A percentile compares a stretch with the other conserved stretches of the same genome.
Conservation (phyloP, 73 alveolate genomes). For the Paramecium primaurelia region DNA sequence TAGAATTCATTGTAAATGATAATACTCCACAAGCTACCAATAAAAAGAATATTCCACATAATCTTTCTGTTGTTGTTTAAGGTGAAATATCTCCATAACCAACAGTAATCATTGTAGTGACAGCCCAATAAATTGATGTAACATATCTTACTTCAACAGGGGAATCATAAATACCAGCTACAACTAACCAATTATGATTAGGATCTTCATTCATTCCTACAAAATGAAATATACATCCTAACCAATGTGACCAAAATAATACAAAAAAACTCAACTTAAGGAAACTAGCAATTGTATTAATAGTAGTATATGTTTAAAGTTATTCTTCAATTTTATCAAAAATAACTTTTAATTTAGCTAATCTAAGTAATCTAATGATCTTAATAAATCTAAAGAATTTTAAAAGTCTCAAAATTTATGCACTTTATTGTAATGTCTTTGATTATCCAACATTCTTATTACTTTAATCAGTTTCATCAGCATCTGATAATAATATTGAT, state of each 20-base stretch:
- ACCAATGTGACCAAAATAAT: constrained; percentile 47
- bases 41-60: constrained; percentile 66
- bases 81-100: constrained; percentile 85
- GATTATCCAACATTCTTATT: not conserved
- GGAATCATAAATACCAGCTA: not conserved
- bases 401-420: not conserved
- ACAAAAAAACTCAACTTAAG: constrained; percentile 32
- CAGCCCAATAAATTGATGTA: constrained; percentile 77
- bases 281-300: not conserved
- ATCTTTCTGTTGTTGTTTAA: constrained; percentile 64
- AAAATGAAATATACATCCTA: constrained; percentile 38
- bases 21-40: constrained; percentile 70
- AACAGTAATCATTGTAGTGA: constrained; percentile 76
- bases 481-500: not conserved
- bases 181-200: not conserved
- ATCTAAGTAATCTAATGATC: not conserved
- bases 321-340: constrained; percentile 18
- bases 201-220: constrained; percentile 29
- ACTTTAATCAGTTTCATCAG: not conserved
- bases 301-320: not conserved
- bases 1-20: constrained; percentile 65
- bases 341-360: constrained; percentile 23
- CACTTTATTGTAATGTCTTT: not conserved
- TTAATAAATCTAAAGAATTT: constrained; percentile 15
- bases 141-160: constrained; percentile 54